A percentile compares a stretch with the other conserved stretches of the same genome.
These are phyloP conservation scores for Colletotrichum gigasporum DNA, from an alignment of 2,329 filamentous ascomycete species.

Conservation along the genomic window DNA sequence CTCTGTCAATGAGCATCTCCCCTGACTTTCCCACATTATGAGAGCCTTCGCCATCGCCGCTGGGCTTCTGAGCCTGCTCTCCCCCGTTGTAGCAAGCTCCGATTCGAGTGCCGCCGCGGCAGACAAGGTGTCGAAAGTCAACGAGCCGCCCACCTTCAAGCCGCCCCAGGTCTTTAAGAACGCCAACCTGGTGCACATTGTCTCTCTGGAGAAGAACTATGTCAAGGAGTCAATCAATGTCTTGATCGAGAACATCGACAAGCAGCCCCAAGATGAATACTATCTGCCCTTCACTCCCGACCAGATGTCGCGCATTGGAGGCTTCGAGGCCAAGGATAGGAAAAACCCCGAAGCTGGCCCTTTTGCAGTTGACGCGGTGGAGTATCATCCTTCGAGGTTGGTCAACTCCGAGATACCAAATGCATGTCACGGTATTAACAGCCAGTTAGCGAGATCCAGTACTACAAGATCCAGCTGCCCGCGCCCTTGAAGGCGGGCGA, in stretches of 20 bases:
- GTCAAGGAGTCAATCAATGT: conserved; percentile 91
- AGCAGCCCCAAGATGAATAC: conserved; percentile 85
- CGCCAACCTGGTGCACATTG: conserved; percentile 86
- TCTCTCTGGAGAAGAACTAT: conserved; percentile 94
- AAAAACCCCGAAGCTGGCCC: conserved; percentile 75
- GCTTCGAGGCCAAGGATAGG: conserved; percentile 91
- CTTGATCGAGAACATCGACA: conserved; percentile 88
- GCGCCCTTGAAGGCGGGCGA: conserved; percentile 77
- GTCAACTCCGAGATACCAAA: conserved; percentile 34
- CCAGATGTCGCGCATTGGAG: conserved; percentile 80
- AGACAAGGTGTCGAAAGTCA: conserved; percentile 61
- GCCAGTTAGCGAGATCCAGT: conserved; percentile 72
- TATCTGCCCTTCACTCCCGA: conserved; percentile 86
- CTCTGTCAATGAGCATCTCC: conserved; percentile 39
- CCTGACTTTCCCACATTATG: conserved; percentile 47
- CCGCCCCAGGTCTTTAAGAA: conserved; percentile 95
- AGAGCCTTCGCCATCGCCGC: conserved; percentile 62
- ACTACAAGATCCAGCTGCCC: conserved; percentile 85
- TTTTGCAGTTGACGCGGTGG: conserved; percentile 76
- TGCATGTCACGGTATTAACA: background rate
- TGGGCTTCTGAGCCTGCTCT: conserved; percentile 67
- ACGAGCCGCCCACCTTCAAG: conserved; percentile 74
- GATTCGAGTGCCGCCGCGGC: conserved; percentile 46
- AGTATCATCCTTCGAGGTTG: conserved; percentile 69
- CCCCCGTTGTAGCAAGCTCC: conserved; percentile 51